Evolutionary conservation across 805 yeast genomes (phyloP).

Genomic region (Wickerhamiella occidentalis): DNA sequence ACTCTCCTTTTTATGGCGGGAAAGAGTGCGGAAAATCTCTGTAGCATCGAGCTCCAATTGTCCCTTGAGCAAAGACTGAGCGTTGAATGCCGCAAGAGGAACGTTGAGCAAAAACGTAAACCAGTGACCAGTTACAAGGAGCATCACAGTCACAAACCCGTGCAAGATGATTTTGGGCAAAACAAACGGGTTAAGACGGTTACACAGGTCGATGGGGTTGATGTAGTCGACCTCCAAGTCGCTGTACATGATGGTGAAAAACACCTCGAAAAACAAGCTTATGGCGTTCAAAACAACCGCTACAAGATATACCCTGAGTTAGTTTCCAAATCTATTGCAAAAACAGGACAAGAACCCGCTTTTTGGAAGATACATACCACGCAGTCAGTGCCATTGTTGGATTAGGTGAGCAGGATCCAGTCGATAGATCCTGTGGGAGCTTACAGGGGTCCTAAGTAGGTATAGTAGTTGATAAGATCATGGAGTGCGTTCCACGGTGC

Average conservation of each 20-base stretch:
- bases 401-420: not conserved
- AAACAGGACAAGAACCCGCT: not conserved
- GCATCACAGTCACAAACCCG: conserved; percentile 45
- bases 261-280: conserved; percentile 83
- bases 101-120: conserved; percentile 71
- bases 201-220: conserved; percentile 92
- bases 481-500: too few species aligned
- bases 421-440: too few species aligned
- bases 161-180: conserved; percentile 84
- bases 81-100: conserved; percentile 76
- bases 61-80: conserved; percentile 63
- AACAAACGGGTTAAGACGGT: conserved; percentile 72
- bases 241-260: conserved; percentile 88
- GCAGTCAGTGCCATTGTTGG: conserved; percentile 10
- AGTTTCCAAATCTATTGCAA: conserved; percentile 1
- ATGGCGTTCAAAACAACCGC: conserved; percentile 79
- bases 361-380: not conserved
- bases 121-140: conserved; percentile 87
- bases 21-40: conserved; percentile 88
- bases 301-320: conserved; percentile 26
- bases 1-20: conserved; percentile 82
- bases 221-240: conserved; percentile 66
- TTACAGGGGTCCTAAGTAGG: too few species aligned
- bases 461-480: too few species aligned
- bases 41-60: conserved; percentile 89